A percentile compares a stretch with the other conserved stretches of the same genome.
These are phyloP conservation scores for Trypanosoma congolense DNA, from an alignment of 208 protist species.

Conservation along the genomic window DNA sequence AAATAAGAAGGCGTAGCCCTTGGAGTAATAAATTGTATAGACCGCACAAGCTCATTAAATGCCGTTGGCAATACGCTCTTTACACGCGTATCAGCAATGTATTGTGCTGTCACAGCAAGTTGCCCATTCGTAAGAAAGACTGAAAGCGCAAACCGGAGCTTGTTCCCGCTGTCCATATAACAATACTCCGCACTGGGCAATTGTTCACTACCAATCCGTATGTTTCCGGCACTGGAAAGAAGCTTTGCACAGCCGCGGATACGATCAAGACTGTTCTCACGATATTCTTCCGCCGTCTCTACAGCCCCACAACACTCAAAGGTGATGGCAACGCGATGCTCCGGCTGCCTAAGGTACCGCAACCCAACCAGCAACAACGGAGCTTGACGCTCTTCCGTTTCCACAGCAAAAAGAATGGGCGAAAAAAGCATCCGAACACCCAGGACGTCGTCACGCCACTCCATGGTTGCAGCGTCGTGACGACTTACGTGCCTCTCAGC, in stretches of 20 bases:
- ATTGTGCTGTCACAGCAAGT: conserved; percentile 78
- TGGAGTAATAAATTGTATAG: conserved; percentile 47
- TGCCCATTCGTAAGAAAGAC: conserved; percentile 59
- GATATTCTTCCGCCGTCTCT: conserved; percentile 47
- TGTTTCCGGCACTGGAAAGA: conserved; percentile 30
- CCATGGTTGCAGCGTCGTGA: conserved; percentile 51
- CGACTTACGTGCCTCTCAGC: conserved; percentile 67
- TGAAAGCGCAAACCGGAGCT: conserved; percentile 54
- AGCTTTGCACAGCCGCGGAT: conserved; percentile 61
- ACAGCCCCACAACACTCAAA: conserved; percentile 51
- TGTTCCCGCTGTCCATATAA: conserved; percentile 61
- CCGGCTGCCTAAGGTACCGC: conserved; percentile 52
- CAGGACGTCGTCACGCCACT: conserved; percentile 76
- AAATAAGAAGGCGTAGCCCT: conserved; percentile 74
- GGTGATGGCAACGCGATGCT: conserved; percentile 59
- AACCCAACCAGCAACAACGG: conserved; percentile 70
- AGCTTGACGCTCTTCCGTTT: conserved; percentile 73
- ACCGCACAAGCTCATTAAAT: conserved; percentile 71
- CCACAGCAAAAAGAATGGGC: conserved; percentile 62
- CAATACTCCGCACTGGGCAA: conserved; percentile 74
- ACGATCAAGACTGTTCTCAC: conserved; percentile 49
- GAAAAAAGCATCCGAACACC: conserved; percentile 70
- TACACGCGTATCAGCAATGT: conserved; percentile 54
- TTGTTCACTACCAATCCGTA: conserved; percentile 55
- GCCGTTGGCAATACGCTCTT: conserved; percentile 58